Percentiles rank a stretch among this genome's conserved stretches.
phyloP scores from a whole-genome alignment of 768 basidiomycete genomes.

The Wakefieldia striispora region DNA sequence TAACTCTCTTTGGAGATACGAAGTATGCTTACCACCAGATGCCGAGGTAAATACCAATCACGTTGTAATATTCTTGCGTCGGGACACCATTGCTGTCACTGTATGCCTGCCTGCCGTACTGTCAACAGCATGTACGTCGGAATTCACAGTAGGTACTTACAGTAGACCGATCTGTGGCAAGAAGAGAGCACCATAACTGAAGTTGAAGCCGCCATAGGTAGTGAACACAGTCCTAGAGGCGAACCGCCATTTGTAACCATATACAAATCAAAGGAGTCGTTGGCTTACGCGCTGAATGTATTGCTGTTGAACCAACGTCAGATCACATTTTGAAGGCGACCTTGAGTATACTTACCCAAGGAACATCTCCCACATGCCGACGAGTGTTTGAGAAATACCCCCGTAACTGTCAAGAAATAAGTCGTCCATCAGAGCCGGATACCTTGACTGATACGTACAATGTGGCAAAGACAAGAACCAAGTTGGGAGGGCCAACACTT shows the following conservation, averaged over 20 bases:
- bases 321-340: neutral
- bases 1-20: neutral
- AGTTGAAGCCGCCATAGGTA: constrained; percentile 31
- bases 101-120: constrained; percentile 19
- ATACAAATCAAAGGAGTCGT: neutral
- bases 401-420: constrained; percentile 23
- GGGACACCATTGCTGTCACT: constrained; percentile 20
- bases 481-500: constrained; percentile 18
- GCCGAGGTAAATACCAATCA: constrained; percentile 27
- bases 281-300: constrained; percentile 27
- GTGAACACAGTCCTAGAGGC: constrained; percentile 23
- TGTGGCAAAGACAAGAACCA: constrained; percentile 29
- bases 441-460: constrained; percentile 16
- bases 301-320: constrained; percentile 19
- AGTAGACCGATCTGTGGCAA: constrained; percentile 26
- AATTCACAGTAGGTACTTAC: constrained; percentile 9
- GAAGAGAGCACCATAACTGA: constrained; percentile 28
- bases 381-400: constrained; percentile 29
- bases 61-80: constrained; percentile 24
- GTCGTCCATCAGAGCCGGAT: neutral
- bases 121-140: neutral
- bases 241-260: neutral
- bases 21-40: constrained; percentile 23
- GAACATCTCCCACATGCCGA: constrained; percentile 33
- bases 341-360: constrained; percentile 21